A percentile compares a stretch with the other conserved stretches of the same genome.
phyloP scores from a whole-genome alignment of 2,329 filamentous ascomycete genomes.

The Aspergillus sojae region DNA sequence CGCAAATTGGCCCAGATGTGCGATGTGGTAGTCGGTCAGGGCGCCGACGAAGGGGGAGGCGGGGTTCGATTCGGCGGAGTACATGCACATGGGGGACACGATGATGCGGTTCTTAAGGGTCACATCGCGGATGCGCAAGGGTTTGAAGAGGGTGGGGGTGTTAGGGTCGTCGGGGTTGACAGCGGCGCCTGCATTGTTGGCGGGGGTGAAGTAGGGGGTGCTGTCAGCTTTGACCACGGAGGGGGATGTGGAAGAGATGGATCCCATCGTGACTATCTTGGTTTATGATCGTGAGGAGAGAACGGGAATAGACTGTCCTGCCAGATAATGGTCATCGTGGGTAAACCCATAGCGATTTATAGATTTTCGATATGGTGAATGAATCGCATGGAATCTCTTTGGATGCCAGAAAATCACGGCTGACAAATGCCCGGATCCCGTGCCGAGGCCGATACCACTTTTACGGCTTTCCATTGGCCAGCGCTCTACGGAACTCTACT shows the following conservation, averaged over 20 bases:
- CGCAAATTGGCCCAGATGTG: conserved; percentile 77
- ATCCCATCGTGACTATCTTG: conserved; percentile 13
- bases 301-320: neutral
- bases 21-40: conserved; percentile 76
- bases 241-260: conserved; percentile 11
- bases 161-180: conserved; percentile 36
- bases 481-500: neutral
- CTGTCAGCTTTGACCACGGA: conserved; percentile 6
- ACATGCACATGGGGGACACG: conserved; percentile 66
- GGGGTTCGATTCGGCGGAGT: conserved; percentile 58
- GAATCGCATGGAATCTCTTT: neutral
- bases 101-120: conserved; percentile 68
- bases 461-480: neutral
- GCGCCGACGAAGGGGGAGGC: conserved; percentile 56
- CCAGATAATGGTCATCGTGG: neutral
- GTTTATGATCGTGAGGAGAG: neutral
- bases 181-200: conserved; percentile 40
- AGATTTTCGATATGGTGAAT: neutral
- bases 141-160: conserved; percentile 59
- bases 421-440: conserved; percentile 10
- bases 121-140: conserved; percentile 57
- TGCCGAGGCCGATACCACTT: neutral
- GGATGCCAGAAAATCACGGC: neutral
- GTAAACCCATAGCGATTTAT: neutral
- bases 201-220: conserved; percentile 41